Evolutionary conservation across 2,329 filamentous ascomycete genomes (phyloP), one percentile per base, ranked within the genome.

Genomic region (Purpureocillium takamizusanense): DNA sequence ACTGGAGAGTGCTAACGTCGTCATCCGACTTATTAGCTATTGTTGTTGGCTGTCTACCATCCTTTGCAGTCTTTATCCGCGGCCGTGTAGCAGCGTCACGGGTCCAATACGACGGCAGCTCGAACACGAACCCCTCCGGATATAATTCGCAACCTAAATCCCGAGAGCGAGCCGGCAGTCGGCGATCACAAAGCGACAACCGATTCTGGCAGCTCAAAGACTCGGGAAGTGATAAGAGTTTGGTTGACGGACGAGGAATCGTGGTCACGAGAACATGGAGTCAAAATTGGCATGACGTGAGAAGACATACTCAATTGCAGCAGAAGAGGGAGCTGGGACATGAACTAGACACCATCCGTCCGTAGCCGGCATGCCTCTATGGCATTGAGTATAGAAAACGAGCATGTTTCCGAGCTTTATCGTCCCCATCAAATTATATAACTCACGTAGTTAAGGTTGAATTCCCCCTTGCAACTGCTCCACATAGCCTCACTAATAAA

Each of bases 21-120:
- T 31, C 31, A 21, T 14, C n/a, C 29, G 4, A 12, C 13, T 4
- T 29, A 12, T 28, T 8, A 41, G 46, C 46, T 6, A 46, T 47
- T 3, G 39, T 46, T 14, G 44, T 46, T 31, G 46, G 44, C 16
- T 44, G 44, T 14, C 40, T 46, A 8, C 46, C 44, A 13, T 45
- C 46, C 3, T 45, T 46, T 34, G 46, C 42, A 17, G 31, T 46
- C 31, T 48, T 48, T 18, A 42, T 48, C 13, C 40, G 37, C 13
- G 42, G 46, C 18, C 44, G 44, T 4, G 40, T 44, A 4, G 29
- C 25, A 3, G 40, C 43, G 10, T 44, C 46, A 6, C 37, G 41
- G 10, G 38, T 30, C 11, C 35, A 37, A 12, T 21, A 41, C 28
- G 35, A 41, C 6, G 25, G 25, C 13, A 41, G 36, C 14, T 46